phyloP scores from a whole-genome alignment of 805 yeast genomes.

The Pichia pseudocactophila region DNA sequence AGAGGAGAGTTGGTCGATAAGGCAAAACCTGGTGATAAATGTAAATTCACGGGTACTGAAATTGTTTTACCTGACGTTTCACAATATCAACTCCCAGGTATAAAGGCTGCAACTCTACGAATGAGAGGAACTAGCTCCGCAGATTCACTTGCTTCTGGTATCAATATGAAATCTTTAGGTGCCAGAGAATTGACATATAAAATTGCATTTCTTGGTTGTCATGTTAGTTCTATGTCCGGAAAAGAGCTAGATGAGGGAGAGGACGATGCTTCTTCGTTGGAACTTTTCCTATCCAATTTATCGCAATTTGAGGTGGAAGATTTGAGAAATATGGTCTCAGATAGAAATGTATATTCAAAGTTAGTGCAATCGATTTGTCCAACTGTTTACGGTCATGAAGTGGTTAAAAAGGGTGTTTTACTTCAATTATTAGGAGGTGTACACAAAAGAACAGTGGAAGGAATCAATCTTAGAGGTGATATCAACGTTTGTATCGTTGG shows the following conservation, averaged over 20 bases:
- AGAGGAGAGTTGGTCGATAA: constrained; percentile 93
- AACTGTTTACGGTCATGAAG: constrained; percentile 92
- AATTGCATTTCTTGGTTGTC: constrained; percentile 85
- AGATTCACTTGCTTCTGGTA: constrained; percentile 75
- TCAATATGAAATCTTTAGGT: constrained; percentile 79
- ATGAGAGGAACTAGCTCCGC: constrained; percentile 42
- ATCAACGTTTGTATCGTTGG: constrained; percentile 95
- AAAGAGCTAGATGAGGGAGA: constrained; percentile 24
- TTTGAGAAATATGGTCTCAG: constrained; percentile 82
- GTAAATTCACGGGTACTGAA: constrained; percentile 88
- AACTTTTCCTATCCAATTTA: constrained; percentile 65
- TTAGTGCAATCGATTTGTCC: constrained; percentile 89
- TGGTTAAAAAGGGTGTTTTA: constrained; percentile 83
- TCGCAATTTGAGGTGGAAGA: constrained; percentile 78
- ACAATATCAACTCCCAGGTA: constrained; percentile 91
- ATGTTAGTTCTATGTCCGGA: constrained; percentile 59
- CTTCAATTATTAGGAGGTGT: constrained; percentile 92
- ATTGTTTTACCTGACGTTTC: constrained; percentile 92
- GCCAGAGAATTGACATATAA: constrained; percentile 90
- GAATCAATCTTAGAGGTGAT: constrained; percentile 92
- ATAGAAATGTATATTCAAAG: constrained; percentile 74
- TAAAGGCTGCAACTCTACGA: constrained; percentile 74
- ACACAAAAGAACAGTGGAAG: constrained; percentile 88
- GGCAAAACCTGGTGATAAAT: constrained; percentile 96
- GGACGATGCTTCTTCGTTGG: constrained; percentile 36